Conservation (phyloP, 805 yeast genomes). For the Kodamaea jinghongensis region DNA sequence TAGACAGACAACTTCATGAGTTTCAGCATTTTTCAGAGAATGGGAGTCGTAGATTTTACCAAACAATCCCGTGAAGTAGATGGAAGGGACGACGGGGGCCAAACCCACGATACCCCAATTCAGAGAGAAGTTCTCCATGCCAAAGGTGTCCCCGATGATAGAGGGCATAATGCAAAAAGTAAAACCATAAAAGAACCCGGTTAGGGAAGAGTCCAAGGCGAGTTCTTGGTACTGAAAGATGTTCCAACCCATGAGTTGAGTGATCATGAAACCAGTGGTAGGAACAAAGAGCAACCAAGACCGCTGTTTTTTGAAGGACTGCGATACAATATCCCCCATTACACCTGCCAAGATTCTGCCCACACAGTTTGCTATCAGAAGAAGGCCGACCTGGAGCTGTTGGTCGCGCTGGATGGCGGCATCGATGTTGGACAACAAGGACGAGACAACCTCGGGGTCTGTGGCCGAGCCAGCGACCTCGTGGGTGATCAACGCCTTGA, state of each 20-base stretch:
- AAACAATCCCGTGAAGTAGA: slow-evolving; percentile 57
- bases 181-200: slow-evolving; percentile 73
- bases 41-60: slow-evolving; percentile 61
- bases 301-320: slow-evolving; percentile 45
- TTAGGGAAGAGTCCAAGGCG: slow-evolving; percentile 51
- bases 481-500: slow-evolving; percentile 33
- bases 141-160: slow-evolving; percentile 72
- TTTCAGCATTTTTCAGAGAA: slow-evolving; percentile 14
- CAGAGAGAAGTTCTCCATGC: slow-evolving; percentile 61
- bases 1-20: slow-evolving; percentile 20
- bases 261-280: slow-evolving; percentile 40
- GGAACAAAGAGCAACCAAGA: slow-evolving; percentile 57
- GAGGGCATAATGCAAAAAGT: slow-evolving; percentile 72
- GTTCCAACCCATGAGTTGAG: slow-evolving; percentile 49
- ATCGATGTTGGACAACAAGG: slow-evolving; percentile 18
- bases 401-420: slow-evolving; percentile 52
- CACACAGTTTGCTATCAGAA: slow-evolving; percentile 63
- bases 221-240: slow-evolving; percentile 35
- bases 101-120: slow-evolving; percentile 73
- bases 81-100: slow-evolving; percentile 64
- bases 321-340: slow-evolving; percentile 57
- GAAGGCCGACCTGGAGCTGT: slow-evolving; percentile 68
- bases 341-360: slow-evolving; percentile 68
- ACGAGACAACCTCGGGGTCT: slow-evolving; percentile 2
- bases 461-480: slow-evolving; percentile 7